Conservation (phyloP, 768 basidiomycete species). For the Postia placenta region DNA sequence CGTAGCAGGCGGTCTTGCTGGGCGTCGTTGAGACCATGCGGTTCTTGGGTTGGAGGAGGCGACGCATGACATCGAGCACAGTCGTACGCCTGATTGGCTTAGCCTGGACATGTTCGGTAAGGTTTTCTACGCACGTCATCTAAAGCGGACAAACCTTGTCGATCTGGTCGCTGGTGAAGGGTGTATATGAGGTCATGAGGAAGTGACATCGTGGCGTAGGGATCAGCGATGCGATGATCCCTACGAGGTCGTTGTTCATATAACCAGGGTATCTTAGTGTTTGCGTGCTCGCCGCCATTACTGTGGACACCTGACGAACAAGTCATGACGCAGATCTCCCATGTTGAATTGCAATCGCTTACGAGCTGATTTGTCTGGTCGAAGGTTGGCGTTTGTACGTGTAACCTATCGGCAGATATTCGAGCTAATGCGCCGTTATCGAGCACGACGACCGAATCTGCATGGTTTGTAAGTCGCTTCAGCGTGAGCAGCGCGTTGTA, state of each 20-base stretch:
- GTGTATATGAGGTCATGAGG: constrained; percentile 98
- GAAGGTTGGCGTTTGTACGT: constrained; percentile 81
- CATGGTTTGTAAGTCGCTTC: constrained; percentile 91
- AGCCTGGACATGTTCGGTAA: constrained; percentile 38
- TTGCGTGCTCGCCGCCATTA: constrained; percentile 96
- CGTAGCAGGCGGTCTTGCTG: constrained; percentile 90
- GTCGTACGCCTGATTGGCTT: constrained; percentile 95
- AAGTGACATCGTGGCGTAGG: constrained; percentile 97
- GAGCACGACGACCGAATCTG: constrained; percentile 94
- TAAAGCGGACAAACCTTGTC: constrained; percentile 77
- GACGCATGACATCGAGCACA: constrained; percentile 97
- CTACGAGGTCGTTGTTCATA: constrained; percentile 99
- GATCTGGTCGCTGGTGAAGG: constrained; percentile 94
- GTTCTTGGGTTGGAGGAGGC: constrained; percentile 95
- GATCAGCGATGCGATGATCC: constrained; percentile 93
- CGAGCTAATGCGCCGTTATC: constrained; percentile 93
- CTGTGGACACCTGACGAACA: constrained; percentile 74
- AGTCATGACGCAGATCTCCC: background rate
- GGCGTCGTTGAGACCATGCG: constrained; percentile 95
- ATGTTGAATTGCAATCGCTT: constrained; percentile 17
- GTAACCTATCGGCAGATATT: constrained; percentile 89
- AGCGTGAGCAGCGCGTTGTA: constrained; percentile 94
- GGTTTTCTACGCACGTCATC: no score
- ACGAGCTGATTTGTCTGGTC: constrained; percentile 92
- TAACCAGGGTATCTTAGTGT: constrained; percentile 96